These are phyloP conservation scores for Globisporangium irregulare DNA, from an alignment of 352 stramenopile genomes.

Conservation along the genomic window DNA sequence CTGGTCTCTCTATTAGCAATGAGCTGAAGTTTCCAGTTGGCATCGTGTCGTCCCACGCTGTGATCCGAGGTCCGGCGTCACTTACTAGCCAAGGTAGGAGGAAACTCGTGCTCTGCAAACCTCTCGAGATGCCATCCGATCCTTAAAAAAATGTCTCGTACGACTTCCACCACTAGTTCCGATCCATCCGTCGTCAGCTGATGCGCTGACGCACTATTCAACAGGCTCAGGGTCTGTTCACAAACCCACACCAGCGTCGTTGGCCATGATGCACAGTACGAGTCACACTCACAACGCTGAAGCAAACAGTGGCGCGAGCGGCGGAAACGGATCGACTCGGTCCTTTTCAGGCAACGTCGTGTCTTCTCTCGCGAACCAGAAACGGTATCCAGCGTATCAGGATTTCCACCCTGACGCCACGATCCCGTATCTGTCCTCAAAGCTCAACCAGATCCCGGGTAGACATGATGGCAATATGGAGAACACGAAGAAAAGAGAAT, in stretches of 20 bases:
- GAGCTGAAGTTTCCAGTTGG: slow-evolving; percentile 30
- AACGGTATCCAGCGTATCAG: slow-evolving; percentile 34
- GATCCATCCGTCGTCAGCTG: slow-evolving; percentile 41
- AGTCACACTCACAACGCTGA: background rate
- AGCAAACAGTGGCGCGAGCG: slow-evolving; percentile 6
- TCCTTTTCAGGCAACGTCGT: slow-evolving; percentile 48
- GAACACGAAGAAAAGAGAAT: background rate
- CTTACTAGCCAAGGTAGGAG: slow-evolving; percentile 32
- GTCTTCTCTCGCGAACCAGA: slow-evolving; percentile 43
- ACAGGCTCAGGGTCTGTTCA: background rate
- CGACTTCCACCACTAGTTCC: slow-evolving; percentile 20
- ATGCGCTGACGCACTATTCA: slow-evolving; percentile 16
- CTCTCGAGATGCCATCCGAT: slow-evolving; percentile 1
- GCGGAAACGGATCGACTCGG: background rate
- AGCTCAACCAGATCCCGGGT: slow-evolving; percentile 25
- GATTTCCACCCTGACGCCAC: slow-evolving; percentile 26
- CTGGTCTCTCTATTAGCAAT: background rate
- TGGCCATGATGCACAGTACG: slow-evolving; percentile 1
- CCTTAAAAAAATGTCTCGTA: slow-evolving; percentile 7
- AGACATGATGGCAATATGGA: background rate
- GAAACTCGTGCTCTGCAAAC: slow-evolving; percentile 13
- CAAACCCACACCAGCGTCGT: slow-evolving; percentile 10
- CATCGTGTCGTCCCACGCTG: slow-evolving; percentile 44
- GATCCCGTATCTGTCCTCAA: slow-evolving; percentile 35
- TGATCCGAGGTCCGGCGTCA: slow-evolving; percentile 32